Evolutionary conservation across 352 stramenopile genomes (phyloP).

Genomic region (Peronospora farinosa): DNA sequence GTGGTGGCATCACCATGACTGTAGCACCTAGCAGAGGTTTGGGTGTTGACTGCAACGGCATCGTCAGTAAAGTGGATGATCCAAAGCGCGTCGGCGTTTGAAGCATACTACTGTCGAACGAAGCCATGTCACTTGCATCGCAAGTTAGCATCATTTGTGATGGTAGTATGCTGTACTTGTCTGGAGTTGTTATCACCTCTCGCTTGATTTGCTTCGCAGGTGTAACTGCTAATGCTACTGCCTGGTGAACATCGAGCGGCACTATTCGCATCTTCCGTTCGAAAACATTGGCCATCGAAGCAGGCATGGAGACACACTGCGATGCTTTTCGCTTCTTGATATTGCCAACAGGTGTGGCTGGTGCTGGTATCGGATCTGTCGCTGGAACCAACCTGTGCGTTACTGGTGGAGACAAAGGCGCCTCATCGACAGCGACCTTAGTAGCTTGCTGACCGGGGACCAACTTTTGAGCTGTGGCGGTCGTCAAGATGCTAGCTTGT

Average conservation of each 20-base stretch:
- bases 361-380: conserved; percentile 5
- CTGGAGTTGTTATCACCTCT: conserved; percentile 9
- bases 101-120: conserved; percentile 14
- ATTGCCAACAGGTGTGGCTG: conserved; percentile 12
- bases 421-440: conserved; percentile 5
- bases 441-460: conserved; percentile 1
- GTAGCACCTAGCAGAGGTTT: conserved; percentile 11
- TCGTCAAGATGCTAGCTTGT: conserved; percentile 18
- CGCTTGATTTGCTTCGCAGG: conserved; percentile 25
- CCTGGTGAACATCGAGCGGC: conserved; percentile 4
- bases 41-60: conserved; percentile 23
- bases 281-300: conserved; percentile 14
- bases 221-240: conserved; percentile 13
- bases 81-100: conserved; percentile 27
- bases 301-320: conserved; percentile 19
- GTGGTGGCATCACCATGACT: conserved; percentile 5
- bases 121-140: conserved; percentile 2
- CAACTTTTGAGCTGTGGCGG: conserved; percentile 19
- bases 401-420: conserved; percentile 14
- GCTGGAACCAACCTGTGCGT: conserved; percentile 14
- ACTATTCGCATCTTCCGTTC: conserved; percentile 13
- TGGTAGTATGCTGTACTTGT: conserved; percentile 6
- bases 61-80: conserved; percentile 13
- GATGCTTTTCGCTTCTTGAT: conserved; percentile 23
- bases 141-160: conserved; percentile 3